Evolutionary conservation across 176 grass and related monocot species (phyloP).

Genomic region (Urochloa ruziziensis): DNA sequence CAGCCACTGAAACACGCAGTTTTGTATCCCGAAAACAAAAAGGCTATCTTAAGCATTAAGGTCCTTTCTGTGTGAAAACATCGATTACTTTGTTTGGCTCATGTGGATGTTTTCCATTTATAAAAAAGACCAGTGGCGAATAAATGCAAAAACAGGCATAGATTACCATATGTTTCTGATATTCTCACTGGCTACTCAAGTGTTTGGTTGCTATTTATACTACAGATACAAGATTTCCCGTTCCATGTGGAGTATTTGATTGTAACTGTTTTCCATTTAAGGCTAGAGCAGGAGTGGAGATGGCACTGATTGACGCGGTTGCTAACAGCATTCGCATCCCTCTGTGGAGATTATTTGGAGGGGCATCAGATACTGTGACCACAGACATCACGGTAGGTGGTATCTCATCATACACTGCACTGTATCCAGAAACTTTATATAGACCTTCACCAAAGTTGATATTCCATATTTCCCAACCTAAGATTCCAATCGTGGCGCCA

Average conservation of each 20-base stretch:
- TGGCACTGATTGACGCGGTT: constrained; percentile 90
- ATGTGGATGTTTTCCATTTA: no score
- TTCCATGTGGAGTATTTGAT: not conserved
- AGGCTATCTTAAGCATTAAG: not conserved
- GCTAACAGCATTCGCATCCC: constrained; percentile 90
- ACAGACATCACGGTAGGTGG: constrained; percentile 91
- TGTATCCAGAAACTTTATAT: not conserved
- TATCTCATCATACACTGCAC: not conserved
- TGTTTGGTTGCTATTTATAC: not conserved
- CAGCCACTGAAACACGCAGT: not conserved
- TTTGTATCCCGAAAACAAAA: not conserved
- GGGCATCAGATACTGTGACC: constrained; percentile 64
- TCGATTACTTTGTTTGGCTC: not conserved
- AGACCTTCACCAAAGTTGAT: not conserved
- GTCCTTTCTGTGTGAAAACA: not conserved
- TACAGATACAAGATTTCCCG: not conserved
- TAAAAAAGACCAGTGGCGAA: not conserved
- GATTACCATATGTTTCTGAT: not conserved
- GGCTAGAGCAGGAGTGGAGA: constrained; percentile 93
- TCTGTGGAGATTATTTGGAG: constrained; percentile 93
- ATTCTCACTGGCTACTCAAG: not conserved
- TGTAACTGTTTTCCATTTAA: constrained; percentile 41
- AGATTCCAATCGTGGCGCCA: constrained; percentile 95
- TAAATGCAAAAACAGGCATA: not conserved
- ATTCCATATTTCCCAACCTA: constrained; percentile 10